Percentiles rank a stretch among this genome's conserved stretches.
Evolutionary conservation across 2,329 filamentous ascomycete genomes (phyloP).

Genomic region (Apiospora rasikravindrae): DNA sequence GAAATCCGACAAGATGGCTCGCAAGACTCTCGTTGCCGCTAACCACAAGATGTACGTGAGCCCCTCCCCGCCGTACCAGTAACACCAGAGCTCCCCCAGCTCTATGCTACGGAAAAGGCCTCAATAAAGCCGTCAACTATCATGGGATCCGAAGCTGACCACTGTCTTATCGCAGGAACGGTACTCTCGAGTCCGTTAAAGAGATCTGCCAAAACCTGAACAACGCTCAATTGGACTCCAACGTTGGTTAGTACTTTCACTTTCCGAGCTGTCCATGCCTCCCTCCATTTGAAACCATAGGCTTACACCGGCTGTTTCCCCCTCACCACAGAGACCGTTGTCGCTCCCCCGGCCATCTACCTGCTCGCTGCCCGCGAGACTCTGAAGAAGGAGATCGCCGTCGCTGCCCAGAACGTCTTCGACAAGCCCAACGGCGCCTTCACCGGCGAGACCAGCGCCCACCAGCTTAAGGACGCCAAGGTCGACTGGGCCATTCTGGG

Average conservation of each 20-base stretch:
- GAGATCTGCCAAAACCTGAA: slow-evolving; percentile 91
- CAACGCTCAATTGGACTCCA: slow-evolving; percentile 78
- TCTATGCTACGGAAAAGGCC: slow-evolving; percentile 25
- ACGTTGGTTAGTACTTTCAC: slow-evolving; percentile 63
- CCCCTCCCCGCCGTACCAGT: slow-evolving; percentile 32
- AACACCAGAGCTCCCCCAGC: slow-evolving; percentile 24
- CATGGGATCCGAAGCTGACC: slow-evolving; percentile 23
- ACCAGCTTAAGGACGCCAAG: slow-evolving; percentile 86
- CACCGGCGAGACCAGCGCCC: slow-evolving; percentile 94
- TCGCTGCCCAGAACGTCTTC: slow-evolving; percentile 96
- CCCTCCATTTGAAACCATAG: neutral
- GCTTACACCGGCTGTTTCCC: neutral
- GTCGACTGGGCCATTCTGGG: slow-evolving; percentile 92
- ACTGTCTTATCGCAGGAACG: slow-evolving; percentile 71
- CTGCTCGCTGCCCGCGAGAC: slow-evolving; percentile 84
- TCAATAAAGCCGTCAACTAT: slow-evolving; percentile 17
- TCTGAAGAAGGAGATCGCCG: slow-evolving; percentile 76
- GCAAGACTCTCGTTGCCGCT: slow-evolving; percentile 96
- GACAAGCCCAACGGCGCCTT: slow-evolving; percentile 97
- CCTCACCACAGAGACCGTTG: slow-evolving; percentile 79
- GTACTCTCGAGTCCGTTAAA: slow-evolving; percentile 86
- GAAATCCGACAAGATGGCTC: slow-evolving; percentile 73
- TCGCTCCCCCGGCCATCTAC: slow-evolving; percentile 90
- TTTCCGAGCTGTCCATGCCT: slow-evolving; percentile 20
- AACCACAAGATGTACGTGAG: slow-evolving; percentile 96